Evolutionary conservation across 805 yeast genomes (phyloP).

Genomic region (Yamadazyma olivae): DNA sequence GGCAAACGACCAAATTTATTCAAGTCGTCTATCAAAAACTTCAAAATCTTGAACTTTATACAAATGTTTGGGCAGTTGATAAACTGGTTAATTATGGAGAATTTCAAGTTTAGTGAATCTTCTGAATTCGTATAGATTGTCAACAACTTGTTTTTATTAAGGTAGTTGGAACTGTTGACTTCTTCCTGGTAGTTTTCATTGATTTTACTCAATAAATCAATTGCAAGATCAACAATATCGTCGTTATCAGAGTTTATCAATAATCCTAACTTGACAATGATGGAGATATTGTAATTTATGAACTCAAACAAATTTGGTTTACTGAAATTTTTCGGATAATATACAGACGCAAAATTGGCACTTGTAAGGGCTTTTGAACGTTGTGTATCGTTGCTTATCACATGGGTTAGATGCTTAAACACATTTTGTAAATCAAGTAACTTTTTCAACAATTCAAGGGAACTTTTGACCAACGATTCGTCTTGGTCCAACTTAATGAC

Average conservation of each 20-base stretch:
- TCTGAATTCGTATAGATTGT: slow-evolving; percentile 72
- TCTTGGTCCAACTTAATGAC: slow-evolving; percentile 63
- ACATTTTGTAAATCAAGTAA: slow-evolving; percentile 51
- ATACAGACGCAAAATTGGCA: slow-evolving; percentile 6
- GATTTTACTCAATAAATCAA: slow-evolving; percentile 51
- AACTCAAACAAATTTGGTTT: slow-evolving; percentile 64
- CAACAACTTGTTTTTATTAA: slow-evolving; percentile 58
- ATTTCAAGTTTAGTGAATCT: slow-evolving; percentile 72
- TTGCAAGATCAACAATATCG: slow-evolving; percentile 49
- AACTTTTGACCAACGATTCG: slow-evolving; percentile 13
- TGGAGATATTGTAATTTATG: slow-evolving; percentile 63
- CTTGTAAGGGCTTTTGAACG: slow-evolving; percentile 1
- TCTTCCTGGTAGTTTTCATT: slow-evolving; percentile 36
- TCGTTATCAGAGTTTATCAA: slow-evolving; percentile 61
- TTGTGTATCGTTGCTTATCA: slow-evolving; percentile 14
- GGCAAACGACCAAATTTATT: slow-evolving; percentile 35
- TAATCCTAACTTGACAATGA: slow-evolving; percentile 70
- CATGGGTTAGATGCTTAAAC: background rate
- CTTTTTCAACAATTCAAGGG: slow-evolving; percentile 24
- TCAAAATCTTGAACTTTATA: slow-evolving; percentile 56
- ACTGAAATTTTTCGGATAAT: slow-evolving; percentile 42
- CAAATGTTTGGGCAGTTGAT: slow-evolving; percentile 42
- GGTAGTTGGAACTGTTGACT: slow-evolving; percentile 14
- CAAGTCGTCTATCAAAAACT: slow-evolving; percentile 53
- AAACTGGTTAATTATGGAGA: slow-evolving; percentile 66